Base-by-base conservation (phyloP, 2,329 filamentous ascomycete species). In the Penicillium sp. region DNA sequence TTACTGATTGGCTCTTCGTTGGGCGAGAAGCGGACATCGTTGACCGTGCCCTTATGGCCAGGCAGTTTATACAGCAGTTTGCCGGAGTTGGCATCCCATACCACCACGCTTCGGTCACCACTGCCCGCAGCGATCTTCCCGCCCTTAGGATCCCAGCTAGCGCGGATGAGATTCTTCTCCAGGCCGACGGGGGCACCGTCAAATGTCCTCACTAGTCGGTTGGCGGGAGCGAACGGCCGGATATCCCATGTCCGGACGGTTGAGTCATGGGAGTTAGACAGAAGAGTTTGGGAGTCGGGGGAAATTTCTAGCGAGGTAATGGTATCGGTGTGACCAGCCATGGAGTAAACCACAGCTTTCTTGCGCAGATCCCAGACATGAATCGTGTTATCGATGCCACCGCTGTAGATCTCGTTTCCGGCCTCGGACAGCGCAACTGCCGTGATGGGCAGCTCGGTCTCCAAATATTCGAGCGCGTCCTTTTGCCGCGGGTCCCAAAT, bases 171-270 rank as follows among this genome's bases (percentile, higher is more conserved):
- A 69, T 98, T 98, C 82, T 95, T 95, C 77, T 99, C 95, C 54
- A 96, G 77, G 0, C 93, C 93, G 38, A 87, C 83, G 11, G 90
- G 89, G 0, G 94, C 94, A n/a, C 95, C 95, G 69, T 98, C 94
- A 74, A 95, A 96, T 0, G 91, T 96, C 71, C 87, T 86, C 60
- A 98, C 86, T 61, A 91, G 88, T 65, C 95, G 84, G 73, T 97
- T 90, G 0, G 89, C 87, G 0, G 95, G 92, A 6, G 95, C 94
- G 78, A 98, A 99, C 0, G 95, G 94, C 67, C 94, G 85, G 54
- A 99, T 90, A 73, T 99, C 94, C 95, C 95, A 99, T 17, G 93
- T 97, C 69, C 91, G 86, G 39, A 93, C 95, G 0, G 94, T 96
- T 20, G 90, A 92, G 76, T 99, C 95, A 83, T 97, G 95, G 7